Percentiles rank a stretch among this genome's conserved stretches.
phyloP scores from a whole-genome alignment of 768 basidiomycete genomes.

The Mrakia frigida region DNA sequence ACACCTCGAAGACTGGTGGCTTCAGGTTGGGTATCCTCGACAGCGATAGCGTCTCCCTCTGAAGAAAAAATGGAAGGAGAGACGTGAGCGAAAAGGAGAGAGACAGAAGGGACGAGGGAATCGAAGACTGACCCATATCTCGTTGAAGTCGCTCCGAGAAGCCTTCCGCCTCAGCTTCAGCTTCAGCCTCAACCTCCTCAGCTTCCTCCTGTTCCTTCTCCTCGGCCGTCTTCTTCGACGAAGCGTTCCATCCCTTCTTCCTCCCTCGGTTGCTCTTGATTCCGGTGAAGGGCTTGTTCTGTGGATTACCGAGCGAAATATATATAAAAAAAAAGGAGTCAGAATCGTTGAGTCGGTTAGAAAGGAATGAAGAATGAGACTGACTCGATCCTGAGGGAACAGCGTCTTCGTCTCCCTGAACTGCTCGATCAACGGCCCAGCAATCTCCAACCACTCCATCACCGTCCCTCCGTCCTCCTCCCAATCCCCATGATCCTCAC shows the following conservation, averaged over 20 bases:
- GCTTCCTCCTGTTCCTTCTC: conserved; percentile 26
- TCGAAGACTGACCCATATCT: conserved; percentile 39
- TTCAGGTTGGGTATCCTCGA: conserved; percentile 47
- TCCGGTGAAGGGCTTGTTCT: conserved; percentile 10
- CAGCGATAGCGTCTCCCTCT: conserved; percentile 22
- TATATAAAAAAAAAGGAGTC: background rate
- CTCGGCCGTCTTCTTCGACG: too few species aligned
- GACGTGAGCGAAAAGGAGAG: background rate
- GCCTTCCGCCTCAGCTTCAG: conserved; percentile 42
- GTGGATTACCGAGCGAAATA: too few species aligned
- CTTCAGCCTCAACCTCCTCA: conserved; percentile 31
- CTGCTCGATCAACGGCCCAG: conserved; percentile 78
- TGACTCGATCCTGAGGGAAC: conserved; percentile 71
- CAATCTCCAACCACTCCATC: conserved; percentile 73
- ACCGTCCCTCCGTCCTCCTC: conserved; percentile 52
- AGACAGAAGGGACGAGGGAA: background rate
- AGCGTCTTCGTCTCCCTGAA: conserved; percentile 81
- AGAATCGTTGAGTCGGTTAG: background rate
- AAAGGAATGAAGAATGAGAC: too few species aligned
- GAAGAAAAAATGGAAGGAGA: conserved; percentile 20
- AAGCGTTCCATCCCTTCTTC: background rate
- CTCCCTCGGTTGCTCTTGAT: background rate
- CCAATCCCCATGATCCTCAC: conserved; percentile 30
- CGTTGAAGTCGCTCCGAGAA: conserved; percentile 44
- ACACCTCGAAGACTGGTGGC: conserved; percentile 71